Percentiles rank a stretch among this genome's conserved stretches.
Conservation (phyloP, 495 filamentous ascomycete species). For the Tuber aestivum region DNA sequence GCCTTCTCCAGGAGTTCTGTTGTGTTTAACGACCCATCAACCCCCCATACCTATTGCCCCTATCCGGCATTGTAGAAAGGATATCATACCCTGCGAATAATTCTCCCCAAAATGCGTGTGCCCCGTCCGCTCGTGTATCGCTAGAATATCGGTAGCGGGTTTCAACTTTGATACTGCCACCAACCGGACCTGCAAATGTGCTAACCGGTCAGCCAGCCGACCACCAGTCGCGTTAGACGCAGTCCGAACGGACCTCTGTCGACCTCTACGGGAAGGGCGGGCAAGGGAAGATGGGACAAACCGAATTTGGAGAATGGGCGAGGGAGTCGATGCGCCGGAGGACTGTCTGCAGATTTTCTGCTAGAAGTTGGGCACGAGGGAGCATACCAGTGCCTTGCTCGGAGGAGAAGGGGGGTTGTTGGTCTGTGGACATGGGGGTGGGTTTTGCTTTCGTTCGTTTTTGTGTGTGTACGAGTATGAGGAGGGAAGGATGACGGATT, state of each 20-base stretch:
- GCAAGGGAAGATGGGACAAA: not conserved
- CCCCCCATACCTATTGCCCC: not conserved
- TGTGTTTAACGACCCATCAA: conserved; percentile 5
- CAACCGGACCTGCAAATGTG: conserved; percentile 60
- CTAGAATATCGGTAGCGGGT: conserved; percentile 78
- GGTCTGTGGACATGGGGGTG: not conserved
- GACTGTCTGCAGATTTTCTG: conserved; percentile 27
- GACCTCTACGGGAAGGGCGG: not conserved
- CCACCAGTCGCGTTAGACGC: not conserved
- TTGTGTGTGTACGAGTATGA: too few relatives aligned
- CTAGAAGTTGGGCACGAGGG: conserved; percentile 24
- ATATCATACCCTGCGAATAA: conserved; percentile 63
- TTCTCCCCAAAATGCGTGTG: conserved; percentile 94
- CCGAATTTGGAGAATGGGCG: conserved; percentile 13
- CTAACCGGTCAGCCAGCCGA: conserved; percentile 16
- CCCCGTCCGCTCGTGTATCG: conserved; percentile 57
- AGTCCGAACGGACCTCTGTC: conserved; percentile 7
- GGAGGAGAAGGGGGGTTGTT: not conserved
- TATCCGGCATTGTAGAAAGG: not conserved
- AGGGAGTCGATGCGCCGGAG: conserved; percentile 27
- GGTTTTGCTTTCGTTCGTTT: conserved; percentile 11
- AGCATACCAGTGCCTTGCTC: conserved; percentile 21
- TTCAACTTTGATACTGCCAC: conserved; percentile 94
- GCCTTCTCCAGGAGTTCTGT: conserved; percentile 79
- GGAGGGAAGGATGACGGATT: not conserved